Evolutionary conservation across 2,329 filamentous ascomycete genomes (phyloP).

Genomic region (Bipolaris gigantea): DNA sequence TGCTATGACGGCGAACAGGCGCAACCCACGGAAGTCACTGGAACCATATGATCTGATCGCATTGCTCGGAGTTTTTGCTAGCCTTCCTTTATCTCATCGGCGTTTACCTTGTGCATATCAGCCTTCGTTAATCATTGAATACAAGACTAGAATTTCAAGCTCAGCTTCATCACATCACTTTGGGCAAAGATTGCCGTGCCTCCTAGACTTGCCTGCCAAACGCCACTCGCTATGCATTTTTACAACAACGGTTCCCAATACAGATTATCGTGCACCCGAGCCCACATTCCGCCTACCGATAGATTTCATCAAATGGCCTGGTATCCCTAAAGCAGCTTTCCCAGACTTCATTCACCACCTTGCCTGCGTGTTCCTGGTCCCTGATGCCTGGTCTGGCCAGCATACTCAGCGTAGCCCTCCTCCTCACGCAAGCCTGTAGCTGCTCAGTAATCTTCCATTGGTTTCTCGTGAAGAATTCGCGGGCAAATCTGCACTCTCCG

Average conservation of each 20-base stretch:
- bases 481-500: slow-evolving; percentile 88
- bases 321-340: slow-evolving; percentile 95
- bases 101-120: neutral
- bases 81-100: neutral
- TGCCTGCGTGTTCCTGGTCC: slow-evolving; percentile 81
- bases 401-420: slow-evolving; percentile 78
- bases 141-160: slow-evolving; percentile 11
- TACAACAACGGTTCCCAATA: neutral
- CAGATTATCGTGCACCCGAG: neutral
- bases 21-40: slow-evolving; percentile 12
- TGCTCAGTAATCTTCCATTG: slow-evolving; percentile 91
- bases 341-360: slow-evolving; percentile 97
- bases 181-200: slow-evolving; percentile 19
- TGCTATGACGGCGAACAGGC: slow-evolving; percentile 20
- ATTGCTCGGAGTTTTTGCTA: slow-evolving; percentile 11
- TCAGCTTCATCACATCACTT: neutral
- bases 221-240: slow-evolving; percentile 6
- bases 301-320: slow-evolving; percentile 94
- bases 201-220: neutral
- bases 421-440: slow-evolving; percentile 87
- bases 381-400: slow-evolving; percentile 76
- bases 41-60: slow-evolving; percentile 1
- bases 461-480: slow-evolving; percentile 80
- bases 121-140: slow-evolving; percentile 15
- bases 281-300: slow-evolving; percentile 58